Percentiles rank a stretch among this genome's conserved stretches.
Evolutionary conservation across 495 filamentous ascomycete genomes (phyloP).

Genomic region (Paragyromitra xinjiangensis): DNA sequence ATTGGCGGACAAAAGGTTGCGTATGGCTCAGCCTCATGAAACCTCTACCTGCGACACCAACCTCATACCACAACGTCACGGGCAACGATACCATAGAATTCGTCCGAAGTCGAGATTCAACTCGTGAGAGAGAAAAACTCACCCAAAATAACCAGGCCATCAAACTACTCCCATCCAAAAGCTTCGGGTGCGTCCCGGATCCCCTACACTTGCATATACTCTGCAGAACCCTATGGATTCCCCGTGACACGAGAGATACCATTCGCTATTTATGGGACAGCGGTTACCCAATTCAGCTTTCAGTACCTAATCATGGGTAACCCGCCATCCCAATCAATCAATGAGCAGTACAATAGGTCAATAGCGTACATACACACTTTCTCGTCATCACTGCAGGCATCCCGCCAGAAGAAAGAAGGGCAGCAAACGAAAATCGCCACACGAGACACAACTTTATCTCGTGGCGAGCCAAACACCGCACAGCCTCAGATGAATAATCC

Average conservation of each 20-base stretch:
- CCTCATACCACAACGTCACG: not conserved
- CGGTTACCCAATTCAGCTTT: not conserved
- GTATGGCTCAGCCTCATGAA: not conserved
- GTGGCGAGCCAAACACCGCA: slow-evolving; percentile 27
- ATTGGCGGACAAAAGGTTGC: slow-evolving; percentile 4
- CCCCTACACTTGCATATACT: slow-evolving; percentile 18
- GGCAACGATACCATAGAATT: slow-evolving; percentile 17
- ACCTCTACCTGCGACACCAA: slow-evolving; percentile 9
- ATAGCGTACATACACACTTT: slow-evolving; percentile 4
- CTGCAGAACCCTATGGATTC: slow-evolving; percentile 8
- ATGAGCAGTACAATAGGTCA: slow-evolving; percentile 17
- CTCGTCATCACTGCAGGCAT: slow-evolving; percentile 40
- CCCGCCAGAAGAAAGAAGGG: slow-evolving; percentile 2
- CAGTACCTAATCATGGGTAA: slow-evolving; percentile 11
- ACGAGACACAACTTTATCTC: slow-evolving; percentile 23
- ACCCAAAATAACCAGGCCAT: slow-evolving; percentile 24
- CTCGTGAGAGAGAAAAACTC: not conserved
- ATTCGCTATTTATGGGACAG: slow-evolving; percentile 4
- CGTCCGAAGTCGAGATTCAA: not conserved
- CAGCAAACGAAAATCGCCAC: slow-evolving; percentile 22
- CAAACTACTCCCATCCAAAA: slow-evolving; percentile 1
- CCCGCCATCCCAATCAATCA: slow-evolving; percentile 17
- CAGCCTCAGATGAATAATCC: slow-evolving; percentile 27
- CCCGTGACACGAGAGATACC: slow-evolving; percentile 13
- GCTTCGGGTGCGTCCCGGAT: slow-evolving; percentile 3